Conservation (phyloP, 2,329 filamentous ascomycete genomes). For the Myriangium duriaei region DNA sequence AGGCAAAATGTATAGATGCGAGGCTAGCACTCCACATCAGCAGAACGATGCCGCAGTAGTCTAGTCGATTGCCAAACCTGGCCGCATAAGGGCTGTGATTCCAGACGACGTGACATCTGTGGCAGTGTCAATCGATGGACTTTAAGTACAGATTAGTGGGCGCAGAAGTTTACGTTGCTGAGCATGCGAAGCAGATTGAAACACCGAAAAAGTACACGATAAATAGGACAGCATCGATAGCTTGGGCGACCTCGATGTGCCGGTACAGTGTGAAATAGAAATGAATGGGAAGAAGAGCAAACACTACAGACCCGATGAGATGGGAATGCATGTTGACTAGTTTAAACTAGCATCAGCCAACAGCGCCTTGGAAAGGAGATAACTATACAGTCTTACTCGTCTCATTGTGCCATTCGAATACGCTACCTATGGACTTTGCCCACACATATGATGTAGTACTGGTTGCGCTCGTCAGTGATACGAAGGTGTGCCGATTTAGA, state of each 20-base stretch:
- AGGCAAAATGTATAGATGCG: slow-evolving; percentile 13
- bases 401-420: slow-evolving; percentile 12
- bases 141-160: background rate
- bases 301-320: slow-evolving; percentile 10
- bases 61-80: slow-evolving; percentile 11
- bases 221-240: slow-evolving; percentile 11
- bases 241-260: background rate
- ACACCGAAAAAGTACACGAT: slow-evolving; percentile 13
- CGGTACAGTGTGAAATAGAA: slow-evolving; percentile 10
- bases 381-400: slow-evolving; percentile 7
- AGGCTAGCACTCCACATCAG: slow-evolving; percentile 15
- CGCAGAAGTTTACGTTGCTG: slow-evolving; percentile 10
- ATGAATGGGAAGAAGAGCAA: slow-evolving; percentile 11
- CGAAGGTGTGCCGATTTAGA: background rate
- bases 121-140: slow-evolving; percentile 1
- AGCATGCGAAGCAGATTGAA: slow-evolving; percentile 12
- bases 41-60: slow-evolving; percentile 14
- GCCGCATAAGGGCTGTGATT: slow-evolving; percentile 10
- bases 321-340: slow-evolving; percentile 15
- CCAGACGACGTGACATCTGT: slow-evolving; percentile 12
- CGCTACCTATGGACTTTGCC: slow-evolving; percentile 4
- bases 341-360: background rate
- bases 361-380: background rate
- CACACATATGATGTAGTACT: slow-evolving; percentile 9
- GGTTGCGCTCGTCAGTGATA: background rate